Evolutionary conservation across 1,284 basidiomycete genomes (phyloP), one percentile per base, ranked within the genome.

Genomic region (Agroathelia rolfsii): DNA sequence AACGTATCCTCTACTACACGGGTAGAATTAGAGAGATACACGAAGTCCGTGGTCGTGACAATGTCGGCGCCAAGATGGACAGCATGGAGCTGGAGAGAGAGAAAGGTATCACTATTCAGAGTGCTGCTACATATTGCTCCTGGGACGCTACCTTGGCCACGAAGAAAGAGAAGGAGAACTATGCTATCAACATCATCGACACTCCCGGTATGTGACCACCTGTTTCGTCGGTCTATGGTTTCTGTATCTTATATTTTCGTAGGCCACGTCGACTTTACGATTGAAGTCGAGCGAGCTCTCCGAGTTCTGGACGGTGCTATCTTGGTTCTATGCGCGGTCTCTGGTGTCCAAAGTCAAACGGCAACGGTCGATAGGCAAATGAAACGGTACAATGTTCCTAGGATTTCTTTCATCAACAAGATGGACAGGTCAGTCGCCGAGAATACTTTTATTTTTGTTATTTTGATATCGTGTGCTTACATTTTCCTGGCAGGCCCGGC

Each of bases 211-310:
- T 24, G 61, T 42, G 9, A 10, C 13, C 13, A 8, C 3, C 6
- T 18, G 12, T 35, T n/a, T 18, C 16, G 10, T 16, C 13, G 20
- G 15, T 26, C 6, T 19, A 17, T 12, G 4, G 8, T 17, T 16
- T 24, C 26, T 7, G 4, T 27, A 13, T 25, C 22, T 12, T 9
- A 14, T 19, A 3, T n/a, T 3, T 13, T 24, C 6, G 23, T 1
- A 86, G 86, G 90, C 47, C 95, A 98, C 69, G 95, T 99, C 46
- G 95, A 99, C 58, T 98, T 99, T 52, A 99, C 95, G 3, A 98
- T 98, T 49, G 95, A 98, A 59, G 95, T 98, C 5, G 95, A 99
- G 58, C 77, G 95, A 18, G 95, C 95, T 20, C 64, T 99, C 32
- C 80, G 95, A 43, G 95, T 98, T 6, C 64, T 99, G 37, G 95